Evolutionary conservation across 805 yeast genomes (phyloP).

Genomic region (Debaryomyces hansenii): DNA sequence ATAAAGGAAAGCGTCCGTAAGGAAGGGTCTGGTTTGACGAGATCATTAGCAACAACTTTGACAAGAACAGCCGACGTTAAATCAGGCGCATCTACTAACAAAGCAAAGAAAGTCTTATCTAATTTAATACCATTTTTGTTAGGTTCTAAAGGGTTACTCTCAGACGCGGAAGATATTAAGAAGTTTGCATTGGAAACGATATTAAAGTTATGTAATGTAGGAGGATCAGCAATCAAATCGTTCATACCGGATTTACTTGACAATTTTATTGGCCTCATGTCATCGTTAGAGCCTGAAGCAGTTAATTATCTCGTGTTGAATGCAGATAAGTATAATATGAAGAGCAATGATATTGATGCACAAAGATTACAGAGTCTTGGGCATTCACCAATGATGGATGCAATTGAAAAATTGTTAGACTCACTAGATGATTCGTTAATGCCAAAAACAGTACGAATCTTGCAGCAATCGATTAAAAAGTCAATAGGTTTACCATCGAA

Average conservation of each 20-base stretch:
- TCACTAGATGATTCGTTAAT: slow-evolving; percentile 50
- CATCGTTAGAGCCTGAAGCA: slow-evolving; percentile 89
- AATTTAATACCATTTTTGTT: slow-evolving; percentile 74
- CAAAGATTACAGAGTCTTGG: slow-evolving; percentile 72
- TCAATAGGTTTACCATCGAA: slow-evolving; percentile 92
- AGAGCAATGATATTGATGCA: slow-evolving; percentile 71
- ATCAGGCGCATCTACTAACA: slow-evolving; percentile 35
- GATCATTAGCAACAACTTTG: slow-evolving; percentile 61
- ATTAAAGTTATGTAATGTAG: slow-evolving; percentile 65
- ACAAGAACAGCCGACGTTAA: slow-evolving; percentile 49
- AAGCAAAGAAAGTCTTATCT: slow-evolving; percentile 45
- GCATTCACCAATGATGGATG: slow-evolving; percentile 84
- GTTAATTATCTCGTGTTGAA: slow-evolving; percentile 82
- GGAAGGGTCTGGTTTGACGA: slow-evolving; percentile 72
- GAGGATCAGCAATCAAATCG: slow-evolving; percentile 60
- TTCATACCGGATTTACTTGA: slow-evolving; percentile 69
- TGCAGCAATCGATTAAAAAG: slow-evolving; percentile 58
- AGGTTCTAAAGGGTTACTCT: slow-evolving; percentile 75
- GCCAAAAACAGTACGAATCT: slow-evolving; percentile 47
- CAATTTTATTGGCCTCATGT: slow-evolving; percentile 70
- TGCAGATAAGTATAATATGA: slow-evolving; percentile 83
- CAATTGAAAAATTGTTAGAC: slow-evolving; percentile 70
- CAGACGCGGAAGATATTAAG: slow-evolving; percentile 84
- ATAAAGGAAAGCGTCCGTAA: slow-evolving; percentile 89
- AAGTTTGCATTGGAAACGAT: slow-evolving; percentile 73